phyloP scores from a whole-genome alignment of 2,329 filamentous ascomycete genomes.

The Tolypocladium guangdongense region DNA sequence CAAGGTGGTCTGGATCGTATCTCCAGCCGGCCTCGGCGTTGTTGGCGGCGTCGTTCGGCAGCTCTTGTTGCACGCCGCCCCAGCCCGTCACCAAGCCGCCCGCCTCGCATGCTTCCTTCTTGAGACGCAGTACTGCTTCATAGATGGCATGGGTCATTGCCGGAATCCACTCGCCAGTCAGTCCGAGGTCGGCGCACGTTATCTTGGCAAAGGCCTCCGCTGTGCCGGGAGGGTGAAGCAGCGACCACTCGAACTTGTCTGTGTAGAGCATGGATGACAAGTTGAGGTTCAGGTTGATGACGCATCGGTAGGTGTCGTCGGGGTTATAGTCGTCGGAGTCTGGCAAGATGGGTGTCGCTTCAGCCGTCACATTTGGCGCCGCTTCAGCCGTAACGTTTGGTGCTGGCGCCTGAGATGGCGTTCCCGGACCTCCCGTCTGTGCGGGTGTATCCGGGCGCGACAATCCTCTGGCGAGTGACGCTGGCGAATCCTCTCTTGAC shows the following conservation, averaged over 20 bases:
- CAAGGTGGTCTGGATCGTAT: constrained; percentile 85
- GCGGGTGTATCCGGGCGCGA: constrained; percentile 48
- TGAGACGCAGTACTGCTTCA: constrained; percentile 80
- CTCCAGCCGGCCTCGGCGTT: constrained; percentile 83
- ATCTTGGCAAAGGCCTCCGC: constrained; percentile 87
- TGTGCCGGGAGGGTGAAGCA: constrained; percentile 82
- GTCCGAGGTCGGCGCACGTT: constrained; percentile 83
- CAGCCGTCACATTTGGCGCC: constrained; percentile 50
- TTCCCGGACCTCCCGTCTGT: constrained; percentile 37
- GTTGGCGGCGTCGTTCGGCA: constrained; percentile 82
- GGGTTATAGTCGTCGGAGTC: constrained; percentile 72
- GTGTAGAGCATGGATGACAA: constrained; percentile 85
- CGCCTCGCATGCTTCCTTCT: constrained; percentile 93
- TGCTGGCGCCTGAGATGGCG: constrained; percentile 33
- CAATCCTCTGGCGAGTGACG: constrained; percentile 18
- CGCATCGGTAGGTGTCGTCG: constrained; percentile 89
- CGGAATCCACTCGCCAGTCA: constrained; percentile 86
- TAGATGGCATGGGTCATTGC: constrained; percentile 95
- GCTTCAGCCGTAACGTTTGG: constrained; percentile 59
- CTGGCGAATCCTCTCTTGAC: constrained; percentile 27
- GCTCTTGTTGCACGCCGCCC: constrained; percentile 48
- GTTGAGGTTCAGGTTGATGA: constrained; percentile 85
- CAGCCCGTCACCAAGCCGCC: constrained; percentile 72
- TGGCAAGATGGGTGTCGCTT: constrained; percentile 47
- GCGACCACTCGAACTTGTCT: constrained; percentile 96